Percentiles rank a stretch among this genome's conserved stretches.
Conservation (phyloP, 495 filamentous ascomycete genomes). For the Podospora bellae-mahoneyi region DNA sequence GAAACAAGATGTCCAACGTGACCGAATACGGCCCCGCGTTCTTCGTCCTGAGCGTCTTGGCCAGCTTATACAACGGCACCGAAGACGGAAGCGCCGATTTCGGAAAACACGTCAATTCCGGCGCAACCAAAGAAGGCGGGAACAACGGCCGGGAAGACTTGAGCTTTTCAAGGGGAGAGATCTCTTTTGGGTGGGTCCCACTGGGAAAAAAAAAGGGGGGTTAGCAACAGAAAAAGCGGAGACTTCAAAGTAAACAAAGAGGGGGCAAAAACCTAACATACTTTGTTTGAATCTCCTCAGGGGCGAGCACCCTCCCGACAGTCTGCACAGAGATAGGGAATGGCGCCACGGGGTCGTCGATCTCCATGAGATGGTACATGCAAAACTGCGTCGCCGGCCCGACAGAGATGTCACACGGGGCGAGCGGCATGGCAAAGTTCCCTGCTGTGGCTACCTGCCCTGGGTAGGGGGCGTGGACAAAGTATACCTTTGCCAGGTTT, state of each 20-base stretch:
- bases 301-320: background rate
- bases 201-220: background rate
- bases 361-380: constrained; percentile 48
- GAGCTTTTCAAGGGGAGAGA: background rate
- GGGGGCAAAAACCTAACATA: background rate
- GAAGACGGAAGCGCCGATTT: background rate
- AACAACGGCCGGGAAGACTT: background rate
- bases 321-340: constrained; percentile 8
- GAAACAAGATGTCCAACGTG: constrained; percentile 52
- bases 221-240: background rate
- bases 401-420: constrained; percentile 32
- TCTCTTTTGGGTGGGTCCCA: background rate
- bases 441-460: constrained; percentile 46
- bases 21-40: constrained; percentile 52
- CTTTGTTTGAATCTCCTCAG: constrained; percentile 1
- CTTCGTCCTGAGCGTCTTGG: constrained; percentile 48
- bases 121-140: background rate
- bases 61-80: constrained; percentile 11
- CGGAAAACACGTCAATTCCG: background rate
- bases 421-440: constrained; percentile 40
- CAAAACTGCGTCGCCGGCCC: constrained; percentile 43
- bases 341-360: constrained; percentile 31
- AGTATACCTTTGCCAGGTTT: constrained; percentile 32
- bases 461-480: constrained; percentile 44
- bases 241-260: background rate